A percentile compares a stretch with the other conserved stretches of the same genome.
Conservation (phyloP, 768 basidiomycete species). For the Calocybe gangraenosa region DNA sequence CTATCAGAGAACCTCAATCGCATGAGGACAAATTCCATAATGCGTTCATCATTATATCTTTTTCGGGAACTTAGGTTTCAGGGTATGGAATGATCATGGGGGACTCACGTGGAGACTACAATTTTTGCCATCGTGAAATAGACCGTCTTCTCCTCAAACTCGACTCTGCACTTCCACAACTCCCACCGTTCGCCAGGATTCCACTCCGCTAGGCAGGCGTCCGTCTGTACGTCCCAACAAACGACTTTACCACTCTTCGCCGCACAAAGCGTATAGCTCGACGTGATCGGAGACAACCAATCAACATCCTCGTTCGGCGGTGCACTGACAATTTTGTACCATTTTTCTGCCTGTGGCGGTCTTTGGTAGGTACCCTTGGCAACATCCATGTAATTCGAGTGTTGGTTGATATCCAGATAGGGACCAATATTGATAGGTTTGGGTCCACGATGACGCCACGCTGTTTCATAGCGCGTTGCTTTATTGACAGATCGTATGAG, state of each 20-base stretch:
- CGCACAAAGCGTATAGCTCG: slow-evolving; percentile 71
- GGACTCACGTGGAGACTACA: slow-evolving; percentile 43
- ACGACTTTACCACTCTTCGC: slow-evolving; percentile 74
- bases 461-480: slow-evolving; percentile 55
- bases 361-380: slow-evolving; percentile 9
- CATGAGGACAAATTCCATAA: slow-evolving; percentile 74
- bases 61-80: background rate
- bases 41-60: slow-evolving; percentile 55
- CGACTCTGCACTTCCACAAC: slow-evolving; percentile 75
- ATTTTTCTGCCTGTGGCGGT: slow-evolving; percentile 25
- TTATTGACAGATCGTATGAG: slow-evolving; percentile 63
- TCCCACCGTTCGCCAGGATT: slow-evolving; percentile 62
- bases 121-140: slow-evolving; percentile 76
- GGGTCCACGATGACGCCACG: slow-evolving; percentile 60
- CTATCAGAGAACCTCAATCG: slow-evolving; percentile 55
- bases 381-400: slow-evolving; percentile 37
- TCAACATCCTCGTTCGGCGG: slow-evolving; percentile 69
- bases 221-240: slow-evolving; percentile 69
- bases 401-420: slow-evolving; percentile 26
- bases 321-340: slow-evolving; percentile 68
- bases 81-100: background rate
- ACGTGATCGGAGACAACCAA: slow-evolving; percentile 75
- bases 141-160: slow-evolving; percentile 66
- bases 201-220: slow-evolving; percentile 65
- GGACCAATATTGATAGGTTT: slow-evolving; percentile 37